These are phyloP conservation scores for Xylaria sp. DNA, from an alignment of 2,329 filamentous ascomycete species.

Conservation along the genomic window DNA sequence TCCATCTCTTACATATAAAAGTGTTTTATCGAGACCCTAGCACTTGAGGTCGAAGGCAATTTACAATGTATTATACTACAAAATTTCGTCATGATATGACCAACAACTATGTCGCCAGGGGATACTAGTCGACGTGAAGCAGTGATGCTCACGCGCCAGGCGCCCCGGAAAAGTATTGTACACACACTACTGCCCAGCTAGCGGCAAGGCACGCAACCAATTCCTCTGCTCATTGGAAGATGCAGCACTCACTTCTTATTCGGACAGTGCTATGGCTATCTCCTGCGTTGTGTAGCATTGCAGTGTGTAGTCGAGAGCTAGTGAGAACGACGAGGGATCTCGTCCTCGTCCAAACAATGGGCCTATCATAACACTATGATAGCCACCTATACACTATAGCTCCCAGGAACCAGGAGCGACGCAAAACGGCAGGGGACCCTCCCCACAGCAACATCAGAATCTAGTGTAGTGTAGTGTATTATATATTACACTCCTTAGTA, in stretches of 20 bases:
- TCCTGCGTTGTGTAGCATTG: slow-evolving; percentile 17
- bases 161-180: background rate
- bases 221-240: slow-evolving; percentile 15
- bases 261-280: slow-evolving; percentile 7
- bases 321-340: background rate
- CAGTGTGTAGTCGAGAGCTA: slow-evolving; percentile 12
- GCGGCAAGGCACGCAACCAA: background rate
- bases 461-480: no score
- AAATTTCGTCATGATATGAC: slow-evolving; percentile 8
- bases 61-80: background rate
- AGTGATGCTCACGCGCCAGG: background rate
- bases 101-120: background rate
- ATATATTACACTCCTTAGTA: no score
- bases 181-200: slow-evolving; percentile 6
- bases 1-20: background rate
- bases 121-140: background rate
- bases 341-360: background rate
- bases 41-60: background rate
- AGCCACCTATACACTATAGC: background rate
- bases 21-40: slow-evolving; percentile 11
- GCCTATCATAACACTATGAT: background rate
- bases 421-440: background rate
- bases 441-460: slow-evolving; percentile 12
- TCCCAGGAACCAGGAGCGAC: slow-evolving; percentile 10
- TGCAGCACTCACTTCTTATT: slow-evolving; percentile 2